Evolutionary conservation across 2,329 filamentous ascomycete species (phyloP).

Genomic region (Penicillium thymicola): DNA sequence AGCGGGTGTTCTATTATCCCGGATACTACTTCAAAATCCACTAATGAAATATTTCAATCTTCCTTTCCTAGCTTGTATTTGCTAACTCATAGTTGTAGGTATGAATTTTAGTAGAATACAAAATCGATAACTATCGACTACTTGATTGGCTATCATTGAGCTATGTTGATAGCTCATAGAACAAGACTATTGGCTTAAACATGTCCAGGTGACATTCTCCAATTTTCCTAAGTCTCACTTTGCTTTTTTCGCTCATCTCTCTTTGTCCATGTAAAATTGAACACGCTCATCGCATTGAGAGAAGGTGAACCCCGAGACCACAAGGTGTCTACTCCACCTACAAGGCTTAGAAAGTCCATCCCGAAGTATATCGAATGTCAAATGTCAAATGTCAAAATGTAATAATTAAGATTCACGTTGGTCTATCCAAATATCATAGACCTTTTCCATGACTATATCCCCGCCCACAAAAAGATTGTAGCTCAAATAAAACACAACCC

Average conservation of each 20-base stretch:
- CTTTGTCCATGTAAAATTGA: not conserved
- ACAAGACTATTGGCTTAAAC: not conserved
- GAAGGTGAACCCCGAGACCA: not conserved
- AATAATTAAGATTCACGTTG: not conserved
- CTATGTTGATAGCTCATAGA: not conserved
- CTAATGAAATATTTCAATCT: not conserved
- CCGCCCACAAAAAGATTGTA: not conserved
- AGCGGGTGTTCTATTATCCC: conserved; percentile 10
- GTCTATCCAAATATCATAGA: not conserved
- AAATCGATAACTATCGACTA: not conserved
- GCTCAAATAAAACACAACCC: not conserved
- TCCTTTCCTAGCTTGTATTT: not conserved
- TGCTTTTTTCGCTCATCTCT: not conserved
- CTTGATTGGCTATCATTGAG: not conserved
- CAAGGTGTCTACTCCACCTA: not conserved
- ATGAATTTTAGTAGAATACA: too few relatives aligned
- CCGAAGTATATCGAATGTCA: not conserved
- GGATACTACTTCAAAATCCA: not conserved
- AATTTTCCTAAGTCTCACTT: not conserved
- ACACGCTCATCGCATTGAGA: not conserved
- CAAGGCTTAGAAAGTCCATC: not conserved
- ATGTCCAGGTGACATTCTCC: not conserved
- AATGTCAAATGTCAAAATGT: not conserved
- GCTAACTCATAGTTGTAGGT: not conserved
- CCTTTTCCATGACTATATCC: not conserved